Conservation (phyloP, 2,329 filamentous ascomycete genomes). For the Botryotinia globosa region DNA sequence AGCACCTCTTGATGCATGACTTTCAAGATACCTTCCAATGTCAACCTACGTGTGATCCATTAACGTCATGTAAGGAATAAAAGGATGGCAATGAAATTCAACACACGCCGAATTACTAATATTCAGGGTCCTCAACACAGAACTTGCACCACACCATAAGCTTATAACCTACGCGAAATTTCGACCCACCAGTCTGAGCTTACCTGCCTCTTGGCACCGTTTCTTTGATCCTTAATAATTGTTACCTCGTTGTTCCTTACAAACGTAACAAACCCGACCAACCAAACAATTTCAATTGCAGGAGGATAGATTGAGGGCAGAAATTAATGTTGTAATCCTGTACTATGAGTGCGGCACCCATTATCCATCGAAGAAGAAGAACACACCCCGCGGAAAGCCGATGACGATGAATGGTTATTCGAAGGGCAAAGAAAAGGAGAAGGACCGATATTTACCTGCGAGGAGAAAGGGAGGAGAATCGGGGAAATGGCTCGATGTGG, state of each 20-base stretch:
- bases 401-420: constrained; percentile 19
- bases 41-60: neutral
- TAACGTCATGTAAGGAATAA: neutral
- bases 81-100: neutral
- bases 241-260: neutral
- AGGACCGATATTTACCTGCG: constrained; percentile 18
- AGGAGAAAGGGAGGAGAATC: neutral
- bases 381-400: constrained; percentile 2
- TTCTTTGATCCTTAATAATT: neutral
- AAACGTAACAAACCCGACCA: neutral
- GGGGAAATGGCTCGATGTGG: constrained; percentile 10
- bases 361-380: constrained; percentile 16
- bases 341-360: constrained; percentile 16
- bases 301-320: neutral
- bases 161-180: constrained; percentile 2
- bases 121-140: constrained; percentile 1
- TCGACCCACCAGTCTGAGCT: constrained; percentile 3
- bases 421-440: constrained; percentile 18
- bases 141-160: neutral
- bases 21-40: neutral
- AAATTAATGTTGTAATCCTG: neutral
- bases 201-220: constrained; percentile 1
- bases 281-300: neutral
- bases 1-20: neutral
- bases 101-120: neutral